phyloP scores from a whole-genome alignment of 1,139 yeast species.

The Pichia kudriavzevii region DNA sequence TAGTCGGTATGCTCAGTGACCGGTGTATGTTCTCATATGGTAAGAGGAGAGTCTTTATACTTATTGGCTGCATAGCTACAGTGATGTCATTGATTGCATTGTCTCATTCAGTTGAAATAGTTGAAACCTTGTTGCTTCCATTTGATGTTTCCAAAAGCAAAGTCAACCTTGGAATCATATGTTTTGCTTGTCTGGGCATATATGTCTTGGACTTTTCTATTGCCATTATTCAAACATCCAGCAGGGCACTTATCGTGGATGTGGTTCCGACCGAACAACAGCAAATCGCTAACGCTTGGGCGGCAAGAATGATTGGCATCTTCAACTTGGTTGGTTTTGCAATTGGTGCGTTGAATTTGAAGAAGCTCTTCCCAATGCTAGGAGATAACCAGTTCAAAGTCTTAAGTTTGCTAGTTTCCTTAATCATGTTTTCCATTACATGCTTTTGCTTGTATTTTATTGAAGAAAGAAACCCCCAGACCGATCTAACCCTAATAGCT shows the following conservation, averaged over 20 bases:
- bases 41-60: slow-evolving; percentile 46
- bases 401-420: slow-evolving; percentile 38
- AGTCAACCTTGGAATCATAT: slow-evolving; percentile 28
- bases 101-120: slow-evolving; percentile 41
- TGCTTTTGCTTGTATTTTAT: slow-evolving; percentile 34
- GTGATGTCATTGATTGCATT: slow-evolving; percentile 36
- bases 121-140: slow-evolving; percentile 23
- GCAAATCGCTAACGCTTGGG: slow-evolving; percentile 62
- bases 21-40: slow-evolving; percentile 38
- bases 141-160: slow-evolving; percentile 15
- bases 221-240: slow-evolving; percentile 52
- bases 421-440: slow-evolving; percentile 34
- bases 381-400: slow-evolving; percentile 47
- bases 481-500: slow-evolving; percentile 32
- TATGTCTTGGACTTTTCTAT: slow-evolving; percentile 49
- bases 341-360: slow-evolving; percentile 40
- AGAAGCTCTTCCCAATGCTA: slow-evolving; percentile 28
- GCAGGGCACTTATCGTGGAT: slow-evolving; percentile 53
- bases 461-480: slow-evolving; percentile 38
- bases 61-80: slow-evolving; percentile 44
- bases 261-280: slow-evolving; percentile 47
- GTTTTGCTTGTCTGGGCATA: slow-evolving; percentile 43
- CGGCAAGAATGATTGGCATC: slow-evolving; percentile 56
- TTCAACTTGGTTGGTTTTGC: slow-evolving; percentile 51
- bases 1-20: slow-evolving; percentile 50